Base-by-base conservation (phyloP, 2,329 filamentous ascomycete genomes). In the Aspergillus japonicus region DNA sequence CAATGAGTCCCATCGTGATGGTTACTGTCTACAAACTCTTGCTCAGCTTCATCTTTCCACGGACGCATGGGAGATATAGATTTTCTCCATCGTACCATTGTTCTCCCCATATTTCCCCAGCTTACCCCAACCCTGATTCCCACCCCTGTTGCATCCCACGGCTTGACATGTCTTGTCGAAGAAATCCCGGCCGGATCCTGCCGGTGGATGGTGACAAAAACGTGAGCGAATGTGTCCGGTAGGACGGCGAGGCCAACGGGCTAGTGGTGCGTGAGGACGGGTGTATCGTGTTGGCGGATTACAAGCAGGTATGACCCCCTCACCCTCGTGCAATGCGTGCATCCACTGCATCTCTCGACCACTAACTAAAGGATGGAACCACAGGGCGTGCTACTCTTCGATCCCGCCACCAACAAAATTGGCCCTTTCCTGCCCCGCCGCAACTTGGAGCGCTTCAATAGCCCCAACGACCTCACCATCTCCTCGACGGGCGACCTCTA, bases 381-480 rank as follows among this genome's bases (percentile, higher is more conserved):
- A 23, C 7, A 78, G 77, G 76, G 77, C 0, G 72, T 80, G 10
- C 66, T 80, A 0, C 62, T 64, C 0, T 75, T 78, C 19, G 68
- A 78, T 44, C 76, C 75, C 0, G 59, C 62, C 0, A 71, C 64
- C 0, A 59, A 67, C 0, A 66, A 61, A 2, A 64, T 78, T 8
- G 66, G 63, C 1, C 70, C 73, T 0, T 67, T 73, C 21, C 54
- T 79, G 11, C 72, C 73, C 5, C 66, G 66, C 21, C 67, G 67
- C 10, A 68, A 80, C 47, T 69, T 80, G 0, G 77, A 79, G 50
- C 68, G 77, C 4, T 80, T 80, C 66, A 80, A 80, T 56, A 77
- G 78, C 0, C 74, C 73, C 0, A 80, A 80, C 51, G 77, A 80
- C 55, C 63, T 80, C 1, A 72, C 79, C 16, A 52, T 78, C 4